phyloP scores from a whole-genome alignment of 1,284 basidiomycete genomes.

The Phlebopus sp. region DNA sequence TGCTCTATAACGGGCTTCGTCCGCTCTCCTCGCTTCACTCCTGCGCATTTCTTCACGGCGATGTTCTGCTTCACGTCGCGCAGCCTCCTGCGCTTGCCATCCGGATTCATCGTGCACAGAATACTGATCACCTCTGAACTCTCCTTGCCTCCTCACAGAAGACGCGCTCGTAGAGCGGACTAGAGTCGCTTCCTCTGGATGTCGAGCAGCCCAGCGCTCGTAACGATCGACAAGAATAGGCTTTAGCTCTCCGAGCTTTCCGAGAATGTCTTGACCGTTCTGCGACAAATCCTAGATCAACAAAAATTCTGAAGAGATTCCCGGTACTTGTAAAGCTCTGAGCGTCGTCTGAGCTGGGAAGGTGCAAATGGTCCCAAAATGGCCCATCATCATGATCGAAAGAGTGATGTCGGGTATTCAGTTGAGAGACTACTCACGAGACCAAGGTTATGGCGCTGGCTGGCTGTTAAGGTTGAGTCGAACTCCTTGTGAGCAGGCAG shows the following conservation, averaged over 20 bases:
- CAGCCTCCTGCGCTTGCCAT: conserved; percentile 39
- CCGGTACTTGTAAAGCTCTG: neutral
- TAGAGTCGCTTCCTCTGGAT: conserved; percentile 32
- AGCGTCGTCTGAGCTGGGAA: neutral
- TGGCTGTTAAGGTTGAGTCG: conserved; percentile 29
- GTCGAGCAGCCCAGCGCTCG: conserved; percentile 43
- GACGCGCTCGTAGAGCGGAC: conserved; percentile 21
- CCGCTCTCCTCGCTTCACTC: conserved; percentile 16
- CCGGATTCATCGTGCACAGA: conserved; percentile 37
- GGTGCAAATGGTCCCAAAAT: neutral
- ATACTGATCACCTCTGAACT: conserved; percentile 26
- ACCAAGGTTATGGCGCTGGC: conserved; percentile 38
- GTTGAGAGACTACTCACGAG: conserved; percentile 33
- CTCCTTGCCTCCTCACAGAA: conserved; percentile 20
- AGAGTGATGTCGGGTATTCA: conserved; percentile 1
- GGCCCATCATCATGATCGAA: conserved; percentile 7
- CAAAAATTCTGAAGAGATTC: conserved; percentile 2
- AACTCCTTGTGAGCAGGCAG: conserved; percentile 41
- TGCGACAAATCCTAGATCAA: conserved; percentile 34
- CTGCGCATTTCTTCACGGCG: conserved; percentile 25
- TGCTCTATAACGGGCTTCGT: conserved; percentile 21
- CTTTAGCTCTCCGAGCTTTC: conserved; percentile 49
- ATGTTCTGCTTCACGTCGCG: conserved; percentile 32
- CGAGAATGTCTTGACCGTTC: conserved; percentile 71
- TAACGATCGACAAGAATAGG: conserved; percentile 49